Evolutionary conservation across 352 stramenopile genomes (phyloP).

Genomic region (Pythium phragmitis): DNA sequence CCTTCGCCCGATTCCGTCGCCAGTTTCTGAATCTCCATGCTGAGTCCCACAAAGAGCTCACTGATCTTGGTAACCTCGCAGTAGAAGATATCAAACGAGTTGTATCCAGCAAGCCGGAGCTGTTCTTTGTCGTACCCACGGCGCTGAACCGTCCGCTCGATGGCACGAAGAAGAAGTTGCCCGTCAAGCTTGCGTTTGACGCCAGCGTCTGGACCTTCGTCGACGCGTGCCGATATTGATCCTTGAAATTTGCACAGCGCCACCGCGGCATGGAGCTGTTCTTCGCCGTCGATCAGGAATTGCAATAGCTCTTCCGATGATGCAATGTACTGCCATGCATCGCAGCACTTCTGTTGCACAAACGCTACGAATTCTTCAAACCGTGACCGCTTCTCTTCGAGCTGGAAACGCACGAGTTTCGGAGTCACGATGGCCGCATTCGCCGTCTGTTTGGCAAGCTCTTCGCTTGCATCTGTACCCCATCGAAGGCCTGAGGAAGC

Average conservation of each 20-base stretch:
- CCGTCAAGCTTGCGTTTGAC: slow-evolving; percentile 43
- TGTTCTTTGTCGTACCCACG: slow-evolving; percentile 80
- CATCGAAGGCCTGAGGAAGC: slow-evolving; percentile 80
- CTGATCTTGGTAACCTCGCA: slow-evolving; percentile 81
- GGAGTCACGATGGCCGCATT: slow-evolving; percentile 50
- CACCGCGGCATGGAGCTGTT: slow-evolving; percentile 75
- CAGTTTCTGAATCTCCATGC: slow-evolving; percentile 52
- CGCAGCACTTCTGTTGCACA: slow-evolving; percentile 53
- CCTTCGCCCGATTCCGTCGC: slow-evolving; percentile 57
- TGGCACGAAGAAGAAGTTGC: slow-evolving; percentile 70
- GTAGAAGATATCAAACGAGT: slow-evolving; percentile 87
- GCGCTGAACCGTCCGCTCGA: slow-evolving; percentile 66
- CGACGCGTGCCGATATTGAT: slow-evolving; percentile 42
- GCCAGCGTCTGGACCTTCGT: slow-evolving; percentile 21
- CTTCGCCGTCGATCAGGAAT: slow-evolving; percentile 63
- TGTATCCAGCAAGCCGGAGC: slow-evolving; percentile 78
- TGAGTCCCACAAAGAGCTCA: slow-evolving; percentile 64
- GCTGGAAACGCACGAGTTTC: slow-evolving; percentile 83
- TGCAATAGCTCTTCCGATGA: slow-evolving; percentile 49
- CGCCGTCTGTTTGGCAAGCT: slow-evolving; percentile 20
- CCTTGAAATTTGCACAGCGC: slow-evolving; percentile 76
- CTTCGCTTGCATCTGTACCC: slow-evolving; percentile 38
- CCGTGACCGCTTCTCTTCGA: slow-evolving; percentile 74
- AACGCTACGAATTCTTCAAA: slow-evolving; percentile 67
- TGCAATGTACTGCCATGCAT: slow-evolving; percentile 62